Conservation (phyloP, 305 asterid species). For the Withania somnifera region DNA sequence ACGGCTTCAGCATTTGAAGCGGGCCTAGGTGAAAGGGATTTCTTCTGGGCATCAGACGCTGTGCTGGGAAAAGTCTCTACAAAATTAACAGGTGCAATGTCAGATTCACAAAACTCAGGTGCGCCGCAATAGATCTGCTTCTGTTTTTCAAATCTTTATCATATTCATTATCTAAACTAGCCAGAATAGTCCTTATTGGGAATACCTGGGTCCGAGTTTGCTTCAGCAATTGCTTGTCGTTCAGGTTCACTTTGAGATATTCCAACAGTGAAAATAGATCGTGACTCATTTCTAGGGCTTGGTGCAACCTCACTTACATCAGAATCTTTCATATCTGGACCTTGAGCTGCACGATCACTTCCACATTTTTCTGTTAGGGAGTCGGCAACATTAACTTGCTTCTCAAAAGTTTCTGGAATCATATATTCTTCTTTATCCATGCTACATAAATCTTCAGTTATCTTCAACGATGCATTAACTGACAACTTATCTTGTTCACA, state of each 20-base stretch:
- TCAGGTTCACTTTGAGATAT: slow-evolving; percentile 2
- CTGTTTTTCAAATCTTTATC: not conserved
- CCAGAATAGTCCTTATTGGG: not conserved
- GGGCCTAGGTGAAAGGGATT: not conserved
- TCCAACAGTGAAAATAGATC: not conserved
- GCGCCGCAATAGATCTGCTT: not conserved
- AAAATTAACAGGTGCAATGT: not conserved
- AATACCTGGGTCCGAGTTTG: not conserved
- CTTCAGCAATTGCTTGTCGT: slow-evolving; percentile 1
- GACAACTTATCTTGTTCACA: slow-evolving; percentile 9
- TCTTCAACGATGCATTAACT: not conserved
- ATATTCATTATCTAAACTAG: not conserved
- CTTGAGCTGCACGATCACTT: not conserved
- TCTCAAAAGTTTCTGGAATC: not conserved
- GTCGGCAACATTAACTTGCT: not conserved
- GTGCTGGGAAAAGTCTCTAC: not conserved
- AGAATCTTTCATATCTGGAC: not conserved
- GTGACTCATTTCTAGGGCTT: not conserved
- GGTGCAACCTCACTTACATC: not conserved
- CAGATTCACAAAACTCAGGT: slow-evolving; percentile 4
- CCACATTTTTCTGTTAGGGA: not conserved
- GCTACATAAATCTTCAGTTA: not conserved
- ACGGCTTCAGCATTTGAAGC: not conserved
- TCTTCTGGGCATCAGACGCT: not conserved
- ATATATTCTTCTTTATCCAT: not conserved